Conservation (phyloP, 2,329 filamentous ascomycete genomes). For the Rhinocladiella mackenziei region DNA sequence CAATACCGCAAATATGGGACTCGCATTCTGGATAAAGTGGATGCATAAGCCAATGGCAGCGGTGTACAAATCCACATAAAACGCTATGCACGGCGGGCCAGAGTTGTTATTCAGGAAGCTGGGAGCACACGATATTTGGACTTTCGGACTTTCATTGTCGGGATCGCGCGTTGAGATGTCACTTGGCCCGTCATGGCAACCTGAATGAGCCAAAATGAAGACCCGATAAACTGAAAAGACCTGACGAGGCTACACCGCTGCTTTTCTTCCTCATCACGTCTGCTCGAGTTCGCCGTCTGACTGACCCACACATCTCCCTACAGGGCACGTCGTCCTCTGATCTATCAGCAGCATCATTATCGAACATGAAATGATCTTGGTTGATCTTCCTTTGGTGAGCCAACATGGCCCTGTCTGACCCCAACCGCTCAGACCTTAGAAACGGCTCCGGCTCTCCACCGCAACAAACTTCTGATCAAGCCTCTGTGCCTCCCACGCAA, state of each 20-base stretch:
- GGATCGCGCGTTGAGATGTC: conserved; percentile 2
- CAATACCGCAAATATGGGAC: conserved; percentile 24
- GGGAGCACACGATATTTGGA: conserved; percentile 6
- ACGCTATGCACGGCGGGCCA: neutral
- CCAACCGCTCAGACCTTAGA: neutral
- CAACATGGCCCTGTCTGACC: neutral
- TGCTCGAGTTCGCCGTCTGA: neutral
- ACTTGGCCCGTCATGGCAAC: conserved; percentile 6
- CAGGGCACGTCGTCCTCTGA: no score
- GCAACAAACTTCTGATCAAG: neutral
- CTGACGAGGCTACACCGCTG: conserved; percentile 11
- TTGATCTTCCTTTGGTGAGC: neutral
- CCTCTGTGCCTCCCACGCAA: neutral
- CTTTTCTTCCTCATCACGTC: neutral
- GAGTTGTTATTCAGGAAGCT: no score
- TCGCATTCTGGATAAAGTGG: conserved; percentile 11
- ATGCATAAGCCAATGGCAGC: conserved; percentile 26
- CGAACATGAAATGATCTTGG: conserved; percentile 2
- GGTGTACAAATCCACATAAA: conserved; percentile 18
- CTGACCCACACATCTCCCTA: no score
- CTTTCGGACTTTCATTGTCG: neutral
- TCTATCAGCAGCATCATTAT: neutral
- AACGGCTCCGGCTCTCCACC: neutral
- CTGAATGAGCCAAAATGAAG: conserved; percentile 22
- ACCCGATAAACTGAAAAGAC: conserved; percentile 27